Base-by-base conservation (phyloP, 106 monocot genomes). In the Allium cepa region DNA sequence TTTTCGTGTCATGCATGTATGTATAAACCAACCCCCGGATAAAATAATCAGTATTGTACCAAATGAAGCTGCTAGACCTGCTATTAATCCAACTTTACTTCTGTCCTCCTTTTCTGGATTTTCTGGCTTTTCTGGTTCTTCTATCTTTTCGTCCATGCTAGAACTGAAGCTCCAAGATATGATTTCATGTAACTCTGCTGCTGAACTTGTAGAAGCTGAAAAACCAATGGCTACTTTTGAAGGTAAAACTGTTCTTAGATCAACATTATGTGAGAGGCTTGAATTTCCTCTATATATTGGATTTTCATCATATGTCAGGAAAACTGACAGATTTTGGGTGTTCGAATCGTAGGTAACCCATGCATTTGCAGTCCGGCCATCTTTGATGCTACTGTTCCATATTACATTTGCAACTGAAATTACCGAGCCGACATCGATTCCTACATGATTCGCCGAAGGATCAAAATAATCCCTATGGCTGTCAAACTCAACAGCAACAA, bases 401-500 rank as follows among this genome's bases (percentile, higher is more conserved):
- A 1, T 17, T 14, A 14, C 13, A 8, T 17, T 16, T 5, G 18
- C 60, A 6, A 13, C 47, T 2, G 82, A 82, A 4, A 17, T 50
- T 13, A 78, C 67, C 15, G 78, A 74, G 13, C 70, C 65, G 26
- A 78, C n/a, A 49, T 78, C 61, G 60, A 82, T 74, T 11, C 82
- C 78, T 11, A 78, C n/a, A 48, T 82, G 78, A 13, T 71, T 49
- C 45, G 10, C 68, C 27, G 17, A 2, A 0, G 78, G 59, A 45
- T 82, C 78, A 57, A 58, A 82, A 0, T 4, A 0, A 50, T 74
- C 71, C 4, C 1, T 0, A 50, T 11, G 71, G 14, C 74, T 82
- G 50, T 82, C 82, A 47, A 82, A 78, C 74, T 82, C 82, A 7
- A 82, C 82, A 1, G 78, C 73, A 6, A 78, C 66, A 11, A 56